Evolutionary conservation across 352 stramenopile species (phyloP).

Genomic region (Phytopythium montanum): DNA sequence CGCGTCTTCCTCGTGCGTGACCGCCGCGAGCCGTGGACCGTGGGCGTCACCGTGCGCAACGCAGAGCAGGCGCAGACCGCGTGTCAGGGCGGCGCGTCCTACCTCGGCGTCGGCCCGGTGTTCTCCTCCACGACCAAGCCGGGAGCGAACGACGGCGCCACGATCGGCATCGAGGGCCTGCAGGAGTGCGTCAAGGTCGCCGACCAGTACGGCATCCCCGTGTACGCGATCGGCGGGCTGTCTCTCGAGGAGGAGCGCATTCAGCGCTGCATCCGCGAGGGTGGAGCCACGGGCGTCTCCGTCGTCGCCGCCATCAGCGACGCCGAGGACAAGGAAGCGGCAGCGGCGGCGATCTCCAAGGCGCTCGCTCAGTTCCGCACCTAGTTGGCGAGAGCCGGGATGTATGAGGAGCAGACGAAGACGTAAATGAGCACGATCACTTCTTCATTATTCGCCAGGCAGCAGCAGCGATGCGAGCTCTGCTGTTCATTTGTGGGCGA

Average conservation of each 20-base stretch:
- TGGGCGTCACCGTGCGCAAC: slow-evolving; percentile 53
- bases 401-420: neutral
- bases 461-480: neutral
- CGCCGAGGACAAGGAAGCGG: slow-evolving; percentile 21
- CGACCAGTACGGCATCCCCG: slow-evolving; percentile 26
- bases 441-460: neutral
- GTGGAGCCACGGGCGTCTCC: slow-evolving; percentile 33
- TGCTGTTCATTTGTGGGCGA: neutral
- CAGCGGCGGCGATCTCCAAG: slow-evolving; percentile 19
- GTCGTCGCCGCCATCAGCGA: slow-evolving; percentile 50
- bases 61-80: slow-evolving; percentile 31
- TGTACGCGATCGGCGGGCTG: slow-evolving; percentile 50
- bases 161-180: slow-evolving; percentile 40
- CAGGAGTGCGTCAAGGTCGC: slow-evolving; percentile 19
- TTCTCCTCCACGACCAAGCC: slow-evolving; percentile 53
- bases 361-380: slow-evolving; percentile 15
- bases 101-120: slow-evolving; percentile 49
- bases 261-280: slow-evolving; percentile 34
- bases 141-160: slow-evolving; percentile 44
- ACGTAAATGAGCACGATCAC: neutral
- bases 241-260: slow-evolving; percentile 32
- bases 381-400: neutral
- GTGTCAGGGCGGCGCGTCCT: slow-evolving; percentile 39
- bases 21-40: slow-evolving; percentile 1
- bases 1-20: slow-evolving; percentile 26